Evolutionary conservation across 371 early-diverging fungal genomes (phyloP).

Genomic region (Mortierella sp.): DNA sequence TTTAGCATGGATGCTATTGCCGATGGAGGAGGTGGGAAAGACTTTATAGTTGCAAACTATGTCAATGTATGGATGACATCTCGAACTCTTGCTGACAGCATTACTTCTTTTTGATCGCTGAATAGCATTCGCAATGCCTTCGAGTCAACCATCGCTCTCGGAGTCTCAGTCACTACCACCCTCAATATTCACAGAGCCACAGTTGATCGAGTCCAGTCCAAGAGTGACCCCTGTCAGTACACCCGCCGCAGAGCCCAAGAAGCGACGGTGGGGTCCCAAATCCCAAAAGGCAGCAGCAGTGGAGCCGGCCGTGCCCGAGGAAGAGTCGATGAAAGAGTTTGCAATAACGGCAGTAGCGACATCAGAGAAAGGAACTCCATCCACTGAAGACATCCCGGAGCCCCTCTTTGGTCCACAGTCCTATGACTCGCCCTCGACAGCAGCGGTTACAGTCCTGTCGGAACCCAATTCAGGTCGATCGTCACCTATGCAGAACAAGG

Average conservation of each 20-base stretch:
- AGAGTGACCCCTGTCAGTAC: neutral
- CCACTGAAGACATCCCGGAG: neutral
- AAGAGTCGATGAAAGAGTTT: neutral
- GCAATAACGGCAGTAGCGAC: neutral
- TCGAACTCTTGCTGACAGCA: neutral
- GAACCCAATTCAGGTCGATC: neutral
- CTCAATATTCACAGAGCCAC: neutral
- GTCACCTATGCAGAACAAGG: neutral
- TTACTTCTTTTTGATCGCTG: neutral
- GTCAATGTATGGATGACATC: neutral
- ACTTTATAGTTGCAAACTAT: neutral
- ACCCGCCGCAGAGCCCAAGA: slow-evolving; percentile 26
- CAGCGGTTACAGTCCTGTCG: neutral
- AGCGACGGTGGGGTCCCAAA: slow-evolving; percentile 41
- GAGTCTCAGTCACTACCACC: slow-evolving; percentile 23
- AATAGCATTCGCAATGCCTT: slow-evolving; percentile 41
- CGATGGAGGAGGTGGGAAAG: slow-evolving; percentile 34
- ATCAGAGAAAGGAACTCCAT: neutral
- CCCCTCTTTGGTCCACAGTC: neutral
- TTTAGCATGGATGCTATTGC: slow-evolving; percentile 48
- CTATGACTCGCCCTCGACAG: neutral
- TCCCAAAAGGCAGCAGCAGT: slow-evolving; percentile 3
- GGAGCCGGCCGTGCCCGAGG: neutral
- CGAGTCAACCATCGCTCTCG: slow-evolving; percentile 16
- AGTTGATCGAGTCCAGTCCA: neutral